Conservation (phyloP, 1,284 basidiomycete genomes). For the Fistulina hepatica region DNA sequence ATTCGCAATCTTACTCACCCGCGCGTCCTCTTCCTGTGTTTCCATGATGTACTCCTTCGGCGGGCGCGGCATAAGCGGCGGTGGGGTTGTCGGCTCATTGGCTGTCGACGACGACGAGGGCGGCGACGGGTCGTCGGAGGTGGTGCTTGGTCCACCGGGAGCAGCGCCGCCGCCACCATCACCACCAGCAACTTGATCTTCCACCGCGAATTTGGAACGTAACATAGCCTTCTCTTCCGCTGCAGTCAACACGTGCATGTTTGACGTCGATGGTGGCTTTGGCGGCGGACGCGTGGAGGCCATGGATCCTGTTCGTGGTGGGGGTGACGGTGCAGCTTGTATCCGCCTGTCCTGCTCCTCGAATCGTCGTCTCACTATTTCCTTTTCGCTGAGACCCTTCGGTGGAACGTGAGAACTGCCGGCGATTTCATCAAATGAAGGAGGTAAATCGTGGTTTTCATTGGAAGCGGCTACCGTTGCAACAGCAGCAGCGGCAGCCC, state of each 20-base stretch:
- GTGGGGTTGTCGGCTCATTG: slow-evolving; percentile 28
- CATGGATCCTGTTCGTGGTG: slow-evolving; percentile 15
- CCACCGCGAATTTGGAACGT: slow-evolving; percentile 48
- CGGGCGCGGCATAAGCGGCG: slow-evolving; percentile 61
- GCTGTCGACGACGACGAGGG: slow-evolving; percentile 11
- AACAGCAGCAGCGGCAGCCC: too few species aligned
- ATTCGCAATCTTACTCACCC: slow-evolving; percentile 27
- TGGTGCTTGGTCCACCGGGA: slow-evolving; percentile 9
- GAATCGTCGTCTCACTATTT: slow-evolving; percentile 40
- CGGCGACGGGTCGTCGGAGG: slow-evolving; percentile 8
- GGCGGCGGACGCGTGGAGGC: slow-evolving; percentile 20
- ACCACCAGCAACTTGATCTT: slow-evolving; percentile 23
- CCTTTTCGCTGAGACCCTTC: slow-evolving; percentile 31
- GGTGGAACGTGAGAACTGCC: slow-evolving; percentile 13
- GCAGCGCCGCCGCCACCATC: neutral
- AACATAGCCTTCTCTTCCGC: slow-evolving; percentile 68
- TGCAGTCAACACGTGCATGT: slow-evolving; percentile 42
- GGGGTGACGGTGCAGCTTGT: slow-evolving; percentile 15
- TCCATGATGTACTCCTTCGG: slow-evolving; percentile 68
- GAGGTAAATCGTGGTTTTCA: slow-evolving; percentile 29
- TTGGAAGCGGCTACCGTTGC: slow-evolving; percentile 9
- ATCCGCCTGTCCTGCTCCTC: slow-evolving; percentile 53
- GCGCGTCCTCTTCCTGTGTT: slow-evolving; percentile 58
- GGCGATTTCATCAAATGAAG: slow-evolving; percentile 33
- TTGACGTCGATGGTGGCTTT: slow-evolving; percentile 26